phyloP scores from a whole-genome alignment of 306 rosid genomes.

The Lathyrus sativus region DNA sequence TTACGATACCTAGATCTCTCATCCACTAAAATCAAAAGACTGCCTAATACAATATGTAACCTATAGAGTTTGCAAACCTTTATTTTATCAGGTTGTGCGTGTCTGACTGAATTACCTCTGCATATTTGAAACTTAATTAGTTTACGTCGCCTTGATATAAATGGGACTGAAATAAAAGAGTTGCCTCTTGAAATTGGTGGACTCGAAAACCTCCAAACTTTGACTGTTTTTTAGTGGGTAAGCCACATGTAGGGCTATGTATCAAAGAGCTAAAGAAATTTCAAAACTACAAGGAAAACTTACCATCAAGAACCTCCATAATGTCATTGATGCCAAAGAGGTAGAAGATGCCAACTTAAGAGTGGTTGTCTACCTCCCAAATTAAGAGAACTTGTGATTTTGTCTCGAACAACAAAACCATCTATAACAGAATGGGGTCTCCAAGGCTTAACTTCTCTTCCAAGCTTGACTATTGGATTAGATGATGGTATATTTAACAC shows the following conservation, averaged over 20 bases:
- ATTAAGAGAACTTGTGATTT: no score
- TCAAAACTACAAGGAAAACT: neutral
- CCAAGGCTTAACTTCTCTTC: neutral
- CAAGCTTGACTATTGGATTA: neutral
- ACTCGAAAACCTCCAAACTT: constrained; percentile 3
- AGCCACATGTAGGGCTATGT: neutral
- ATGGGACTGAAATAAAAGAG: neutral
- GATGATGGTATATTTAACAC: neutral
- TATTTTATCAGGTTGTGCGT: neutral
- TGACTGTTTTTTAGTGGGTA: neutral
- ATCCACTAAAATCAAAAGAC: neutral
- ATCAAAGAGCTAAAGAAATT: neutral
- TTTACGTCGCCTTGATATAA: neutral
- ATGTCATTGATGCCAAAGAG: neutral
- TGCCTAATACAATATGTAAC: neutral
- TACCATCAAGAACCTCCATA: neutral
- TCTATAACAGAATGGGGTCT: neutral
- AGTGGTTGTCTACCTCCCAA: constrained; percentile 6
- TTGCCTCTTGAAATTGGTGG: neutral
- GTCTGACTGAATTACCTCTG: neutral
- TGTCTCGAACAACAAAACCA: no score
- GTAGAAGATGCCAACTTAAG: neutral
- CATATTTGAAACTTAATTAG: neutral
- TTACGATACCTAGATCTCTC: constrained; percentile 12
- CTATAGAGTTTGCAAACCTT: constrained; percentile 23